Conservation (phyloP, 805 yeast genomes). For the Middelhovenomyces tepae region DNA sequence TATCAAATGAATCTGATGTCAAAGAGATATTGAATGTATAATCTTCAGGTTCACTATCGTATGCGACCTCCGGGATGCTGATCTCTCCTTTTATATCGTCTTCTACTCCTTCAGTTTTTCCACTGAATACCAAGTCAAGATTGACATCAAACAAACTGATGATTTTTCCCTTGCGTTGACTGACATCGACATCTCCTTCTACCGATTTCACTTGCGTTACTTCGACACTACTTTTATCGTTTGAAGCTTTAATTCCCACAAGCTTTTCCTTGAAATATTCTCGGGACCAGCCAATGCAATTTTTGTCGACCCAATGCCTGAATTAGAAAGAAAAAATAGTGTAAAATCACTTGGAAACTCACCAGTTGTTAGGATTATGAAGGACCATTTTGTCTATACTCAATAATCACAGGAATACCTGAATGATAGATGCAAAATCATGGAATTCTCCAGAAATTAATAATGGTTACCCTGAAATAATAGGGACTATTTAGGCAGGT, state of each 20-base stretch:
- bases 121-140: conserved; percentile 50
- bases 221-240: conserved; percentile 23
- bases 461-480: too few relatives aligned
- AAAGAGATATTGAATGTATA: conserved; percentile 68
- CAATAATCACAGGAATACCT: too few relatives aligned
- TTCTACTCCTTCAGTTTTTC: conserved; percentile 28
- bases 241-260: conserved; percentile 39
- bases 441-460: too few relatives aligned
- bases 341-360: conserved; percentile 7
- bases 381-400: conserved; percentile 64
- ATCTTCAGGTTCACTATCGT: conserved; percentile 80
- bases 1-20: conserved; percentile 39
- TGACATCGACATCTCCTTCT: conserved; percentile 95
- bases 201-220: conserved; percentile 46
- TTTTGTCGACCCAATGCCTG: conserved; percentile 97
- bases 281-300: conserved; percentile 87
- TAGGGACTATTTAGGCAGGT: too few relatives aligned
- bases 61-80: conserved; percentile 84
- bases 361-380: conserved; percentile 91
- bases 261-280: conserved; percentile 61
- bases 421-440: too few relatives aligned
- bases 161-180: conserved; percentile 94
- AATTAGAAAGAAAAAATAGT: not conserved
- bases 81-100: conserved; percentile 59
- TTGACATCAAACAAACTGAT: conserved; percentile 82